These are phyloP conservation scores for Monilinia laxa DNA, from an alignment of 2,329 filamentous ascomycete genomes.

Conservation along the genomic window DNA sequence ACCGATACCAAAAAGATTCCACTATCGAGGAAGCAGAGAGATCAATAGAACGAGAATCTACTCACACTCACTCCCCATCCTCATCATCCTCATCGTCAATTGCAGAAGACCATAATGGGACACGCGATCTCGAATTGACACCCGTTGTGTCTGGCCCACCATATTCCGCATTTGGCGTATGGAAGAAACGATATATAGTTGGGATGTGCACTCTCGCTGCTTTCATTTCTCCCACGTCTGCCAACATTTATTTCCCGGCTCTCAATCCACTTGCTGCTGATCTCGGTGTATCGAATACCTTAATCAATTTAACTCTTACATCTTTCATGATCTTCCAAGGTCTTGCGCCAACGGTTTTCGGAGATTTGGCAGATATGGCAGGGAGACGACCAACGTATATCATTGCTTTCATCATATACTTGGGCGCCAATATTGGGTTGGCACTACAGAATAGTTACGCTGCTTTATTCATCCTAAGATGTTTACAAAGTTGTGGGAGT, in stretches of 20 bases:
- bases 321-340: slow-evolving; percentile 55
- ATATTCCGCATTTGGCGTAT: slow-evolving; percentile 38
- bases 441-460: slow-evolving; percentile 53
- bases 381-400: slow-evolving; percentile 58
- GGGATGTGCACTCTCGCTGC: slow-evolving; percentile 51
- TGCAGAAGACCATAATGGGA: slow-evolving; percentile 29
- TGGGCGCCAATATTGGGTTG: slow-evolving; percentile 56
- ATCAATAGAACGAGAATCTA: slow-evolving; percentile 8
- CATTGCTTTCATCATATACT: slow-evolving; percentile 54
- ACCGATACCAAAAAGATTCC: slow-evolving; percentile 25
- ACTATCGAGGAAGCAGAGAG: slow-evolving; percentile 24
- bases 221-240: slow-evolving; percentile 38
- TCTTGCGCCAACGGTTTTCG: slow-evolving; percentile 57
- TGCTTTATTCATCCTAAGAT: slow-evolving; percentile 55
- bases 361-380: slow-evolving; percentile 55
- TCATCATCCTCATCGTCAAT: slow-evolving; percentile 26
- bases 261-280: slow-evolving; percentile 39
- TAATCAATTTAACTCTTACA: slow-evolving; percentile 40
- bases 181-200: slow-evolving; percentile 52
- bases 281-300: slow-evolving; percentile 37
- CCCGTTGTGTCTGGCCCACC: slow-evolving; percentile 35
- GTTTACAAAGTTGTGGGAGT: slow-evolving; percentile 57
- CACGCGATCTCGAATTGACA: slow-evolving; percentile 37
- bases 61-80: slow-evolving; percentile 14
- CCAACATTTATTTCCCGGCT: slow-evolving; percentile 41